phyloP scores from a whole-genome alignment of 176 grass and related monocot species.

The Eragrostis curvula region DNA sequence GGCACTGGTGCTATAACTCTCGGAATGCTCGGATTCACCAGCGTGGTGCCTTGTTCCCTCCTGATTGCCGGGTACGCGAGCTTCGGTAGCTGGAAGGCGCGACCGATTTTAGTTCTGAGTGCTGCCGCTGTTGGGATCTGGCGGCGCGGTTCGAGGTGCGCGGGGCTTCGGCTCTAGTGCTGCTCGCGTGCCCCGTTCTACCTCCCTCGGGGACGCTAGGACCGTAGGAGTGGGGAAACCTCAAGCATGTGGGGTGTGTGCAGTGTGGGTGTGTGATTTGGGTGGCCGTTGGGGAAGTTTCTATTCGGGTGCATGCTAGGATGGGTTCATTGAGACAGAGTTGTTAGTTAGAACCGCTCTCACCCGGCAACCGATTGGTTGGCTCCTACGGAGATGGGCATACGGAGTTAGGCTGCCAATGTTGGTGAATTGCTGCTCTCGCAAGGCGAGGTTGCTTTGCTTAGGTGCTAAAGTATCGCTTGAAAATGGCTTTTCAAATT shows the following conservation, averaged over 20 bases:
- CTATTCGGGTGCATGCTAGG: neutral
- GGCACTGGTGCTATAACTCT: neutral
- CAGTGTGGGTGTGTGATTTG: neutral
- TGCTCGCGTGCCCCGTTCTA: neutral
- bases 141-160: neutral
- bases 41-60: neutral
- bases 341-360: neutral
- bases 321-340: neutral
- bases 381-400: neutral
- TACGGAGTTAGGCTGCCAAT: neutral
- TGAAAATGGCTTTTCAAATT: neutral
- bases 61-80: neutral
- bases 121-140: slow-evolving; percentile 19
- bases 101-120: neutral
- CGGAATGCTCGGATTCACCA: neutral
- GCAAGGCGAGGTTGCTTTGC: neutral
- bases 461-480: neutral
- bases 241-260: neutral
- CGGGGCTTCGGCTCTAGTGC: neutral
- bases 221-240: neutral
- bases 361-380: neutral
- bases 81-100: slow-evolving; percentile 27
- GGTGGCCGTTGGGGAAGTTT: neutral
- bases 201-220: neutral
- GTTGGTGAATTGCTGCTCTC: neutral